phyloP scores from a whole-genome alignment of 306 rosid genomes.

The Fagus sylvatica region DNA sequence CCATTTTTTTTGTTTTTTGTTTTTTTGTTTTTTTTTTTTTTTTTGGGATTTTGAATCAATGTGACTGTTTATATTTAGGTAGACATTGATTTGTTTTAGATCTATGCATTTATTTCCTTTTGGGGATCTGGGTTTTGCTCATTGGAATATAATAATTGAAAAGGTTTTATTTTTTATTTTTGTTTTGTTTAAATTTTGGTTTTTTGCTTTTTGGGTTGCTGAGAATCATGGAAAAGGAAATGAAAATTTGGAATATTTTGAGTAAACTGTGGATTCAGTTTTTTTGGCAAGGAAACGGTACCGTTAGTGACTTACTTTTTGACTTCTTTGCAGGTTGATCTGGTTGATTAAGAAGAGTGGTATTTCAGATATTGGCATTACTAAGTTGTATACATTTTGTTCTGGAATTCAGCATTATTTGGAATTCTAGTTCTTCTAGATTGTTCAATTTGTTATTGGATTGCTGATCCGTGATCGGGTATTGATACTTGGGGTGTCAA shows the following conservation, averaged over 20 bases:
- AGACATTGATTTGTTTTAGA: constrained; percentile 36
- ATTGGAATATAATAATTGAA: constrained; percentile 15
- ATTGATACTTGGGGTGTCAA: background rate
- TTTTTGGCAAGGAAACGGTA: constrained; percentile 3
- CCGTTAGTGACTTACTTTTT: constrained; percentile 34
- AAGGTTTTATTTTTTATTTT: constrained; percentile 7
- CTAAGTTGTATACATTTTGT: constrained; percentile 7
- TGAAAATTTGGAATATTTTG: constrained; percentile 28
- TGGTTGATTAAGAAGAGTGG: constrained; percentile 25
- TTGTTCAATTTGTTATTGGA: constrained; percentile 9
- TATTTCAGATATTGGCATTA: constrained; percentile 26
- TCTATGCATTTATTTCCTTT: constrained; percentile 34
- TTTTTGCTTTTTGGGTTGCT: constrained; percentile 25
- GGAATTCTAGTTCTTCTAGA: constrained; percentile 8
- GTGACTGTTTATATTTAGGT: constrained; percentile 5
- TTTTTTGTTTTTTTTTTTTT: constrained; percentile 1
- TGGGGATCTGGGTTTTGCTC: constrained; percentile 38
- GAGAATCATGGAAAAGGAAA: constrained; percentile 18
- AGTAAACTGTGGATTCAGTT: background rate
- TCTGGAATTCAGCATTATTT: background rate
- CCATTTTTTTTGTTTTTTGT: background rate
- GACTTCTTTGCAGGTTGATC: constrained; percentile 53
- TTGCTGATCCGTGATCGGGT: constrained; percentile 31
- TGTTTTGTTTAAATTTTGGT: background rate
- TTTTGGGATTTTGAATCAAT: constrained; percentile 22